phyloP scores from a whole-genome alignment of 345 rosid species.

The Gossypium stocksii region DNA sequence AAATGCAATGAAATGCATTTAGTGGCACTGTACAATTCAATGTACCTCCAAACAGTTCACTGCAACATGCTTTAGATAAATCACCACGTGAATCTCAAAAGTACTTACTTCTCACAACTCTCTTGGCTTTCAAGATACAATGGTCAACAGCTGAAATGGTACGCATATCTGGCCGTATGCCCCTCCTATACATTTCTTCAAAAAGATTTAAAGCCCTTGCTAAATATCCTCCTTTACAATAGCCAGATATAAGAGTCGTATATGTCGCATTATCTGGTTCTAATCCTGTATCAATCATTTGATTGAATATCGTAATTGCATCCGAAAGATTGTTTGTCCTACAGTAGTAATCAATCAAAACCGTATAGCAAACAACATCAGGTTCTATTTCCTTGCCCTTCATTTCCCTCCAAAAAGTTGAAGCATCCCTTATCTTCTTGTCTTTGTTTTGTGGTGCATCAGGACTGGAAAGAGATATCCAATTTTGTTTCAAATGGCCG shows the following conservation, averaged over 20 bases:
- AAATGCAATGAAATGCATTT: background rate
- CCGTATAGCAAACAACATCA: conserved; percentile 55
- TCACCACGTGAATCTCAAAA: background rate
- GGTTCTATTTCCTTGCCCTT: conserved; percentile 31
- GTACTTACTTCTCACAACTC: conserved; percentile 7
- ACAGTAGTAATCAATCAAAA: conserved; percentile 52
- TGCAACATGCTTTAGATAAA: background rate
- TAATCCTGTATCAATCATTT: conserved; percentile 51
- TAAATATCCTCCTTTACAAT: conserved; percentile 34
- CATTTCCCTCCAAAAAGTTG: conserved; percentile 38
- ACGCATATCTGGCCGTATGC: conserved; percentile 26
- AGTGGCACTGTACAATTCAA: background rate
- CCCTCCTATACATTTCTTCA: conserved; percentile 34
- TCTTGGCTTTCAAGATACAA: conserved; percentile 30
- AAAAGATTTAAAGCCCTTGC: conserved; percentile 38
- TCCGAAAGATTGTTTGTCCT: conserved; percentile 39
- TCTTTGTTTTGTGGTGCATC: conserved; percentile 19
- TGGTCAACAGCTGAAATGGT: conserved; percentile 16
- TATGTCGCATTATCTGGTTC: conserved; percentile 58
- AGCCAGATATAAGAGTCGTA: conserved; percentile 49
- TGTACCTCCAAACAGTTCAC: background rate
- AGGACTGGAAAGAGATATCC: conserved; percentile 8
- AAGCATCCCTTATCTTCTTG: conserved; percentile 18
- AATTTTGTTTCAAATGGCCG: conserved; percentile 27
- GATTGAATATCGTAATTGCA: conserved; percentile 37